phyloP scores from a whole-genome alignment of 164 flowering plant species.

The Macadamia integrifolia region DNA sequence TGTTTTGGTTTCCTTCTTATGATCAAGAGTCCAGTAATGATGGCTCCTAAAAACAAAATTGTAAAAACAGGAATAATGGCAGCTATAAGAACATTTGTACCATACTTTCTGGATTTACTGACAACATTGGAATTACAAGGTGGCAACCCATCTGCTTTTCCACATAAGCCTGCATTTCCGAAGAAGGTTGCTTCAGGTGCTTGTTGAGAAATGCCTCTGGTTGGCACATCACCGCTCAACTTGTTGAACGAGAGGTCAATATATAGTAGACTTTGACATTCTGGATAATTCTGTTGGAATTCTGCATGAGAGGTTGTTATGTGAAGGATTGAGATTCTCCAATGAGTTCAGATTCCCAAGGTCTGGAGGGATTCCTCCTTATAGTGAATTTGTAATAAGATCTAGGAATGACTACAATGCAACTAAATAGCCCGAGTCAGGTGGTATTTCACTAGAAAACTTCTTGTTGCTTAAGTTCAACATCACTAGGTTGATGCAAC shows the following conservation, averaged over 20 bases:
- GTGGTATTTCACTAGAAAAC: slow-evolving; percentile 40
- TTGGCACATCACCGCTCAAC: slow-evolving; percentile 41
- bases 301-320: slow-evolving; percentile 41
- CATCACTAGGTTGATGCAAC: slow-evolving; percentile 10
- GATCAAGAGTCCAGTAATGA: slow-evolving; percentile 12
- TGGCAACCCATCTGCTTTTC: slow-evolving; percentile 27
- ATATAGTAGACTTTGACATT: slow-evolving; percentile 21
- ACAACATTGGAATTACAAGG: slow-evolving; percentile 12
- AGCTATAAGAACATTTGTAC: slow-evolving; percentile 20
- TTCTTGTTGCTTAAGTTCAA: slow-evolving; percentile 43
- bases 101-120: slow-evolving; percentile 9
- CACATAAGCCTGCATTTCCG: slow-evolving; percentile 37
- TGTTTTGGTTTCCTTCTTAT: background rate
- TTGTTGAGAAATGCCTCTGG: slow-evolving; percentile 8
- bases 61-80: slow-evolving; percentile 25
- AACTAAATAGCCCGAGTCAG: slow-evolving; percentile 33
- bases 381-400: slow-evolving; percentile 46
- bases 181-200: slow-evolving; percentile 3
- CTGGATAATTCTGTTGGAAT: slow-evolving; percentile 31
- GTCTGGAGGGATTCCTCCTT: slow-evolving; percentile 40
- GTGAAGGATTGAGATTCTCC: slow-evolving; percentile 43
- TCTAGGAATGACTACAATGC: slow-evolving; percentile 33
- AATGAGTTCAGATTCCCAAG: slow-evolving; percentile 28
- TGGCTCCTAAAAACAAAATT: slow-evolving; percentile 10
- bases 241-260: slow-evolving; percentile 50